phyloP scores from a whole-genome alignment of 371 early-diverging fungal species.

The Quaeritorhiza haematococci region DNA sequence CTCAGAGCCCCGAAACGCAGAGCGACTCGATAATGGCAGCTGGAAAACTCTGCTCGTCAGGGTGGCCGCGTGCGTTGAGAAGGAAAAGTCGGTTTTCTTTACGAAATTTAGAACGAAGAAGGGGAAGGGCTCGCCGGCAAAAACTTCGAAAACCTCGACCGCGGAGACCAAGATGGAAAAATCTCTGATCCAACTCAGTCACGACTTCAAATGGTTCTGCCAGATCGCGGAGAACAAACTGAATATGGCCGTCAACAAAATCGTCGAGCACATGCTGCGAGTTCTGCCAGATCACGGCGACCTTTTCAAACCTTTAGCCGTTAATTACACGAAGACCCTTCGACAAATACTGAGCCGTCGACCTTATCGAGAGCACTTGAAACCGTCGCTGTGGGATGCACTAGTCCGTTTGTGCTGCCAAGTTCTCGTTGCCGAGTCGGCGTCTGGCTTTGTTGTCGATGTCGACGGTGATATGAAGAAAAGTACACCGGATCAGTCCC shows the following conservation, averaged over 20 bases:
- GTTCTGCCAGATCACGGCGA: constrained; percentile 8
- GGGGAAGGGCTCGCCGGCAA: too few species aligned
- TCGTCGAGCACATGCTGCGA: constrained; percentile 12
- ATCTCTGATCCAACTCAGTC: background rate
- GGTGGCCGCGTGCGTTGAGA: too few species aligned
- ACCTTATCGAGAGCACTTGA: constrained; percentile 9
- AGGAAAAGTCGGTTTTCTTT: too few species aligned
- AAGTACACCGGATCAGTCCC: background rate
- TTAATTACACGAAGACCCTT: constrained; percentile 4
- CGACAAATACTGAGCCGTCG: constrained; percentile 2
- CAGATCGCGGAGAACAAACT: background rate
- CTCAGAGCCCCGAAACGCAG: too few species aligned
- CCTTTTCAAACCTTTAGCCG: constrained; percentile 12
- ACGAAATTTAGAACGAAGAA: too few species aligned
- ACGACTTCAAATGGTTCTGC: constrained; percentile 9
- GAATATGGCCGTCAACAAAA: background rate
- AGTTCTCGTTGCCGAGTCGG: too few species aligned
- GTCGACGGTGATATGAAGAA: constrained; percentile 5
- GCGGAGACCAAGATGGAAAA: background rate
- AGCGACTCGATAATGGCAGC: too few species aligned
- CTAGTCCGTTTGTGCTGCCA: background rate
- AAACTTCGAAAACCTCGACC: too few species aligned
- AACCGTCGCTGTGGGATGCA: background rate
- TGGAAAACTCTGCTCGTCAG: too few species aligned
- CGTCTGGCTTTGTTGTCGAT: too few species aligned